Conservation (phyloP, 371 early-diverging fungal species). For the Mortierella sp. region DNA sequence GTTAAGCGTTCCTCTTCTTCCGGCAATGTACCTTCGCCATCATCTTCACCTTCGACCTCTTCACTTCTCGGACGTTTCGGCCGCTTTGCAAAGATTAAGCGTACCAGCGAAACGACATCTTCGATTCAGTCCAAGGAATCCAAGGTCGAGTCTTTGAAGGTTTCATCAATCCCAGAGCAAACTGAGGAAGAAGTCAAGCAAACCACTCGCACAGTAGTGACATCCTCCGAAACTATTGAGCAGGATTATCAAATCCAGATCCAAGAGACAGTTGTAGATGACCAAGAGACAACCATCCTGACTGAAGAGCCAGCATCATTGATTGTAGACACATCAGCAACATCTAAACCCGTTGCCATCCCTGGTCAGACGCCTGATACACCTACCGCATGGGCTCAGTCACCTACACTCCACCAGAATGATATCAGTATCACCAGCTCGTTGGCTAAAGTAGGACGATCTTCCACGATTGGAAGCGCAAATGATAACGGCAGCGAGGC, state of each 20-base stretch:
- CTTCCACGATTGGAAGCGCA: slow-evolving; percentile 30
- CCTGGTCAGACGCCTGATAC: slow-evolving; percentile 3
- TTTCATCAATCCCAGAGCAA: background rate
- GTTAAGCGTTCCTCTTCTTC: slow-evolving; percentile 29
- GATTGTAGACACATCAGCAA: slow-evolving; percentile 9
- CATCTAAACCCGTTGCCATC: slow-evolving; percentile 5
- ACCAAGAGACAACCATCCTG: background rate
- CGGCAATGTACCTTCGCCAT: background rate
- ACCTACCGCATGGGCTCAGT: slow-evolving; percentile 11
- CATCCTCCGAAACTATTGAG: background rate
- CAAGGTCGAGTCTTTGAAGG: slow-evolving; percentile 22
- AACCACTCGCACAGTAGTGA: background rate
- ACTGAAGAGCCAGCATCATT: slow-evolving; percentile 4
- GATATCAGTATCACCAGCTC: slow-evolving; percentile 27
- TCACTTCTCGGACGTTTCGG: slow-evolving; percentile 26
- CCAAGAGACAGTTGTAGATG: slow-evolving; percentile 17
- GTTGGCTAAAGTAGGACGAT: slow-evolving; percentile 20
- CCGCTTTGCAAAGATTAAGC: slow-evolving; percentile 35
- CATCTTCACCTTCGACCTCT: slow-evolving; percentile 8
- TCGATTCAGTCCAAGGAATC: slow-evolving; percentile 33
- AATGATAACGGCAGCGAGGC: slow-evolving; percentile 25
- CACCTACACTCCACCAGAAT: slow-evolving; percentile 32
- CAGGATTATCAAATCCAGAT: slow-evolving; percentile 5
- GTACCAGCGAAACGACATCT: slow-evolving; percentile 20
- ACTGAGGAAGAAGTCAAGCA: background rate